Conservation (phyloP, 345 rosid species). For the Eucalyptus erythrocorys region DNA sequence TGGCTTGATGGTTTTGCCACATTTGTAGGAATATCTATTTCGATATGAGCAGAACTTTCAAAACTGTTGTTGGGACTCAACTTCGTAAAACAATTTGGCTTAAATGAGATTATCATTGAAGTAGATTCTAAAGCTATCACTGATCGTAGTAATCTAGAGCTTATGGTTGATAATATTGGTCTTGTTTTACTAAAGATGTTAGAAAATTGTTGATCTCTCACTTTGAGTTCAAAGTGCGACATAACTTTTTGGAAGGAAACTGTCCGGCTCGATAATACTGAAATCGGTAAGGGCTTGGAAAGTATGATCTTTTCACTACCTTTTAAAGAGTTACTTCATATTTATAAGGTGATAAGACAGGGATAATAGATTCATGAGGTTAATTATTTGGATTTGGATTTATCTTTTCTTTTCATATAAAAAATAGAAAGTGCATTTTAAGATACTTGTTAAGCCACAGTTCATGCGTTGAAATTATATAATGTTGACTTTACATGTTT, state of each 20-base stretch:
- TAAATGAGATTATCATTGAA: background rate
- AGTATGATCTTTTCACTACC: background rate
- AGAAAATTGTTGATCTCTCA: background rate
- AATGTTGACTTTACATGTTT: background rate
- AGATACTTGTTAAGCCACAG: background rate
- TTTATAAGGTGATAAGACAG: background rate
- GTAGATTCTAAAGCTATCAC: background rate
- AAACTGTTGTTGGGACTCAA: background rate
- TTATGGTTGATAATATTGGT: background rate
- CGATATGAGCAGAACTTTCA: background rate
- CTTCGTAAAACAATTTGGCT: background rate
- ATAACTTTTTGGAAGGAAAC: background rate
- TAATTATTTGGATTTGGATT: background rate
- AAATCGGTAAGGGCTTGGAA: background rate
- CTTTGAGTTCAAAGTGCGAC: background rate
- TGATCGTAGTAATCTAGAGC: background rate
- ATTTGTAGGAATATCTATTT: background rate
- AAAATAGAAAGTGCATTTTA: background rate
- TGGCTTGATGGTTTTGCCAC: background rate
- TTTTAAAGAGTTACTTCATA: background rate
- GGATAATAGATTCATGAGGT: background rate
- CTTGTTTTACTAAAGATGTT: background rate
- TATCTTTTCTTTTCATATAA: background rate
- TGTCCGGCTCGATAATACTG: fast-evolving
- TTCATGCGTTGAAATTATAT: background rate